Conservation (phyloP, 2,329 filamentous ascomycete species). For the Colletotrichum coccodes region DNA sequence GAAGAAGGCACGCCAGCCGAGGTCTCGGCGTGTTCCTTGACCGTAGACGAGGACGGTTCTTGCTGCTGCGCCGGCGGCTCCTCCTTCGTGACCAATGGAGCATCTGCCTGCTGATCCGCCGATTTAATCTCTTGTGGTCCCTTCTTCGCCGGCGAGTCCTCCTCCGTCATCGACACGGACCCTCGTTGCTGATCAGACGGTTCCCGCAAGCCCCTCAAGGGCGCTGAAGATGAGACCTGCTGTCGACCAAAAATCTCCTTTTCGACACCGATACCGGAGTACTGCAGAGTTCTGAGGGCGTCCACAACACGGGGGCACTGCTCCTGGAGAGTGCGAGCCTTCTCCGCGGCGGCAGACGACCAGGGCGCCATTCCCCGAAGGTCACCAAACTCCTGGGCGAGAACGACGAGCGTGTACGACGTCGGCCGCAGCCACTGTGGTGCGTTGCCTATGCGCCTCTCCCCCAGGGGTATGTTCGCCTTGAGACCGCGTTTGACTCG, state of each 20-base stretch:
- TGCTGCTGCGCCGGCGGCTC: background rate
- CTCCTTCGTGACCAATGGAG: background rate
- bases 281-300: slow-evolving; percentile 45
- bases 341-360: slow-evolving; percentile 55
- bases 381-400: slow-evolving; percentile 61
- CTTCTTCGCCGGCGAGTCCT: background rate
- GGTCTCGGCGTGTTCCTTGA: background rate
- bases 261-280: slow-evolving; percentile 37
- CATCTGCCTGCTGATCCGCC: background rate
- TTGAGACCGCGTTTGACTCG: slow-evolving; percentile 36
- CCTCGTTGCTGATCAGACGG: background rate
- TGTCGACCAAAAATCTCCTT: slow-evolving; percentile 32
- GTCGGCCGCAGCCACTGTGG: slow-evolving; percentile 51
- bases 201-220: background rate
- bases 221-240: background rate
- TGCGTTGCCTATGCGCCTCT: slow-evolving; percentile 49
- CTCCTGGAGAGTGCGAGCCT: slow-evolving; percentile 49
- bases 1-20: background rate
- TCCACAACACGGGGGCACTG: slow-evolving; percentile 52
- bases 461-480: slow-evolving; percentile 47
- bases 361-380: slow-evolving; percentile 59
- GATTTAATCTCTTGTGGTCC: background rate
- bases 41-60: no score
- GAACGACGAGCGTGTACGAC: slow-evolving; percentile 56
- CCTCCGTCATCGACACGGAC: background rate